Conservation (phyloP, 805 yeast species). For the Candida anglica region DNA sequence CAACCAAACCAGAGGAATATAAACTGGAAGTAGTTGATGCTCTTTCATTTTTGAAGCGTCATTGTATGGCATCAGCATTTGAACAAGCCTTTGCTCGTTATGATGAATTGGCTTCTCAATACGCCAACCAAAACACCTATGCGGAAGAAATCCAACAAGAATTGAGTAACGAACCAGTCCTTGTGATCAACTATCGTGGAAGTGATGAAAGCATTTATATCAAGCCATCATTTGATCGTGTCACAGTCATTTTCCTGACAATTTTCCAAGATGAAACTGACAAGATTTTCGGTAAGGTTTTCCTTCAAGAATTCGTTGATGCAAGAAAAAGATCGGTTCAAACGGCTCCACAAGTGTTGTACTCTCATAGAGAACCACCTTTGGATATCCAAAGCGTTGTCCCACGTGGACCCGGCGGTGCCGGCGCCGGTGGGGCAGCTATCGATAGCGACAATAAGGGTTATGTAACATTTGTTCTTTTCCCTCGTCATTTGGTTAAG, state of each 20-base stretch:
- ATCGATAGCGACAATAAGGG: constrained; percentile 44
- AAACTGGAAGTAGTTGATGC: constrained; percentile 52
- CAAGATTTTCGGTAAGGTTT: constrained; percentile 83
- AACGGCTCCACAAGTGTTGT: constrained; percentile 96
- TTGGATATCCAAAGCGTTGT: constrained; percentile 53
- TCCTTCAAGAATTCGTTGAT: constrained; percentile 90
- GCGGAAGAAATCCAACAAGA: constrained; percentile 42
- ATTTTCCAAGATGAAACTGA: constrained; percentile 96
- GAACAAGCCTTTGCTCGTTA: constrained; percentile 80
- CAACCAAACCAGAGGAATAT: constrained; percentile 40
- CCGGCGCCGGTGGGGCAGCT: constrained; percentile 40
- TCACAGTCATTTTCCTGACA: constrained; percentile 93
- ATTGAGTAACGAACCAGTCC: constrained; percentile 50
- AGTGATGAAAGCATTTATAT: constrained; percentile 81
- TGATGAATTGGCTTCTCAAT: constrained; percentile 55
- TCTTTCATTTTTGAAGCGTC: constrained; percentile 75
- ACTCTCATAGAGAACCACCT: constrained; percentile 89
- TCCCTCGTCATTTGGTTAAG: constrained; percentile 70
- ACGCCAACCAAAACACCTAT: constrained; percentile 39
- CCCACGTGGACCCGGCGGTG: constrained; percentile 14
- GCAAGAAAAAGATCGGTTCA: constrained; percentile 95
- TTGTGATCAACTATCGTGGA: constrained; percentile 82
- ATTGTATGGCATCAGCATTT: constrained; percentile 90
- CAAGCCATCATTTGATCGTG: constrained; percentile 91
- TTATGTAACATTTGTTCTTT: constrained; percentile 65